Percentiles rank a stretch among this genome's conserved stretches.
Conservation (phyloP, 225 moss, liverwort and hornwort genomes). For the Pseudisothecium myosuroides region DNA sequence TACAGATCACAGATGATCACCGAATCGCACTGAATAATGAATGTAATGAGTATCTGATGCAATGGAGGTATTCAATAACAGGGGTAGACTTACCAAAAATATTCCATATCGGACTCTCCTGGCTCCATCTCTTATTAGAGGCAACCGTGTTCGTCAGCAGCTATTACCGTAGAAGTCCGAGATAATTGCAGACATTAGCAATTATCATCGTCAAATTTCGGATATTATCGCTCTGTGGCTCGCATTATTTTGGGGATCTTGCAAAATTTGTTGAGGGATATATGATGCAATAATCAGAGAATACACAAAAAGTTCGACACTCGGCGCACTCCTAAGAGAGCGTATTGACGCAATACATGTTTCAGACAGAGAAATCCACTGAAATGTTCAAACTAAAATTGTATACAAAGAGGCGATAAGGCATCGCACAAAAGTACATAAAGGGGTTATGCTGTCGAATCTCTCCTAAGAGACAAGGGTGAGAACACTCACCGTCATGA, state of each 20-base stretch:
- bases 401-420: slow-evolving; percentile 26
- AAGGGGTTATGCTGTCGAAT: neutral
- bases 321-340: neutral
- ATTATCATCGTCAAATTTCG: neutral
- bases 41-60: neutral
- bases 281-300: neutral
- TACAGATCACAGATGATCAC: neutral
- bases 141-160: neutral
- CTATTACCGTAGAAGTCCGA: neutral
- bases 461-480: slow-evolving; percentile 14
- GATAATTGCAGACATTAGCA: neutral
- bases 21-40: neutral
- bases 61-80: neutral
- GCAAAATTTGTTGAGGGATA: neutral
- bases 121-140: neutral
- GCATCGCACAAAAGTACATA: slow-evolving; percentile 25
- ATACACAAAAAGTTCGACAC: neutral
- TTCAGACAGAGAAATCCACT: slow-evolving; percentile 1
- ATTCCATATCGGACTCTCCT: neutral
- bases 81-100: neutral
- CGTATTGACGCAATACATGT: neutral
- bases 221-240: neutral
- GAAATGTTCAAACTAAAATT: slow-evolving; percentile 8
- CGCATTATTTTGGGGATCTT: neutral
- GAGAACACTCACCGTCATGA: slow-evolving; percentile 3